Evolutionary conservation across 805 yeast species (phyloP).

Genomic region (Starmerella apicola): DNA sequence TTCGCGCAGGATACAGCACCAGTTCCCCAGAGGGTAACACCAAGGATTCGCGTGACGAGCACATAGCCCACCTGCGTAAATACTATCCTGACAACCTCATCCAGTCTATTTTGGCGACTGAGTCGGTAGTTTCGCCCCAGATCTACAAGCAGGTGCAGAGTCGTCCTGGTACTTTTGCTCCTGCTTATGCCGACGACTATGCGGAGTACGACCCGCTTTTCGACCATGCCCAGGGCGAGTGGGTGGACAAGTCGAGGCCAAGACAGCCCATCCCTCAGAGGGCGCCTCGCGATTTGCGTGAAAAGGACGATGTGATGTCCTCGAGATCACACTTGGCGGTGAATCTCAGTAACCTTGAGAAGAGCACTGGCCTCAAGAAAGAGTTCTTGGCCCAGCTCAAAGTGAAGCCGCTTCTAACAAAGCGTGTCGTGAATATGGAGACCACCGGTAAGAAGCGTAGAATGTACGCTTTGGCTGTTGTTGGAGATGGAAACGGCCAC

Average conservation of each 20-base stretch:
- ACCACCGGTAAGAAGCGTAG: constrained; percentile 39
- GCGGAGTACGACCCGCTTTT: constrained; percentile 60
- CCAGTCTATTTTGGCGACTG: constrained; percentile 72
- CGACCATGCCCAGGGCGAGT: constrained; percentile 44
- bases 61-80: constrained; percentile 47
- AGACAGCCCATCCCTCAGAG: constrained; percentile 46
- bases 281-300: constrained; percentile 36
- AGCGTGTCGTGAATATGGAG: constrained; percentile 81
- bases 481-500: constrained; percentile 88
- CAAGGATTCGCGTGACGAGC: constrained; percentile 25
- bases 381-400: constrained; percentile 21
- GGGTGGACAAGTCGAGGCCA: constrained; percentile 40
- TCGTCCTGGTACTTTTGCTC: constrained; percentile 46
- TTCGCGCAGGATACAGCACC: constrained; percentile 1
- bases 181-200: constrained; percentile 60
- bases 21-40: background rate
- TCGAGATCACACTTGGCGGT: constrained; percentile 22
- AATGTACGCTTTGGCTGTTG: constrained; percentile 73
- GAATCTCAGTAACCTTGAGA: constrained; percentile 26
- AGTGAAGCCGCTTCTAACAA: constrained; percentile 29
- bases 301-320: constrained; percentile 26
- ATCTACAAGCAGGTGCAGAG: constrained; percentile 38
- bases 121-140: constrained; percentile 56
- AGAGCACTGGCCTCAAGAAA: constrained; percentile 24
- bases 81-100: constrained; percentile 75